Evolutionary conservation across 164 flowering plant genomes (phyloP).

Genomic region (Euptelea pleiosperma): DNA sequence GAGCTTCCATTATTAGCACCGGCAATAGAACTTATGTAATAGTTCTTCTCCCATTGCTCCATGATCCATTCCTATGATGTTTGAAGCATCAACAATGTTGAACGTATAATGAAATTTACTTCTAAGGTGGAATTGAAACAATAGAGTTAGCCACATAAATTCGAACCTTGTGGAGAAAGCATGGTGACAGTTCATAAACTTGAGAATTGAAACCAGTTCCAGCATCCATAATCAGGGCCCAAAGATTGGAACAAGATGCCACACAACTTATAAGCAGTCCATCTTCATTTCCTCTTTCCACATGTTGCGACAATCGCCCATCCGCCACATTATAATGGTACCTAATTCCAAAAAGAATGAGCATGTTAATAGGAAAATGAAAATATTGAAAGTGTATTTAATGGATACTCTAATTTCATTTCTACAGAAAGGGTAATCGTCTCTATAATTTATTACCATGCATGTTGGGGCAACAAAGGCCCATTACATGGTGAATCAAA

Average conservation of each 20-base stretch:
- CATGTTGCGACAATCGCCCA: constrained; percentile 65
- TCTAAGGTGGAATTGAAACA: constrained; percentile 3
- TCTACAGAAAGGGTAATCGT: no score
- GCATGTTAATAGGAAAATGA: neutral
- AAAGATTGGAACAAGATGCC: constrained; percentile 74
- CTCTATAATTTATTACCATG: no score
- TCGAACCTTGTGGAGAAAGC: constrained; percentile 68
- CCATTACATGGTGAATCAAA: no score
- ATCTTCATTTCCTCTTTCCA: constrained; percentile 76
- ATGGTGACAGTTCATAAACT: constrained; percentile 70
- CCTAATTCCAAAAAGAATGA: constrained; percentile 28
- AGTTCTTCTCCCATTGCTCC: constrained; percentile 81
- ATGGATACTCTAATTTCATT: neutral
- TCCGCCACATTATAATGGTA: constrained; percentile 88
- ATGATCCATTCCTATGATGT: constrained; percentile 69
- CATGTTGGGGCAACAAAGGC: no score
- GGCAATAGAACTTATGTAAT: constrained; percentile 65
- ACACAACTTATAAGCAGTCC: constrained; percentile 78
- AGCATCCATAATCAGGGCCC: constrained; percentile 93
- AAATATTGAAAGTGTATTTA: neutral
- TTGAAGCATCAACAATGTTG: constrained; percentile 5
- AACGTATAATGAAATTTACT: neutral
- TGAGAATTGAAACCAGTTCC: constrained; percentile 75
- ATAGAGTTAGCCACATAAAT: constrained; percentile 5
- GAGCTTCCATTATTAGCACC: constrained; percentile 72